Conservation (phyloP, 306 rosid species). For the Prunus mongolica region DNA sequence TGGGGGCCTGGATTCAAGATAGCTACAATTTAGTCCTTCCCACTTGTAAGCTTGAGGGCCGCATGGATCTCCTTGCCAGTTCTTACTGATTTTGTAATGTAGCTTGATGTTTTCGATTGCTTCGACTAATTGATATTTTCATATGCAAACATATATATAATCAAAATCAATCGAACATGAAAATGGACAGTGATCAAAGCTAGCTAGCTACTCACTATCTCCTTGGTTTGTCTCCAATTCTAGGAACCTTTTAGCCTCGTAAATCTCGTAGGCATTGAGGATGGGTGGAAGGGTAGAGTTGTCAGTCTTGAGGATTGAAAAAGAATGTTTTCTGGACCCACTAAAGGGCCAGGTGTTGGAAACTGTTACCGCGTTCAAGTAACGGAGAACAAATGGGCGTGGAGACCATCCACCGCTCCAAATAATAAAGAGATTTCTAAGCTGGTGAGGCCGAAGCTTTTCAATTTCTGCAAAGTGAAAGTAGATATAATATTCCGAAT, state of each 20-base stretch:
- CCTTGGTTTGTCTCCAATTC: conserved; percentile 3
- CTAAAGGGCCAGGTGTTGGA: neutral
- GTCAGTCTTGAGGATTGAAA: neutral
- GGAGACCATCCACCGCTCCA: too few relatives aligned
- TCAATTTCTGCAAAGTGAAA: conserved; percentile 25
- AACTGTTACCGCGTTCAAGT: too few relatives aligned
- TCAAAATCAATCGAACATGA: neutral
- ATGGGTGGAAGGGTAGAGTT: conserved; percentile 41
- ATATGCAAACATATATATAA: neutral
- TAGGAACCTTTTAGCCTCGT: neutral
- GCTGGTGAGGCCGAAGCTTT: too few relatives aligned
- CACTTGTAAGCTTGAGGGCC: conserved; percentile 28
- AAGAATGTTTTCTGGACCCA: neutral
- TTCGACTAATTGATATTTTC: conserved; percentile 24
- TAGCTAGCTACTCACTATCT: neutral
- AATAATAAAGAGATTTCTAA: too few relatives aligned
- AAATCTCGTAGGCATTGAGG: conserved; percentile 43
- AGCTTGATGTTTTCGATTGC: conserved; percentile 11
- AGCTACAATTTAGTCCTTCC: conserved; percentile 42
- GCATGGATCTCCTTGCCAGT: conserved; percentile 56
- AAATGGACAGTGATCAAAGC: neutral
- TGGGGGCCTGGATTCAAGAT: conserved; percentile 7
- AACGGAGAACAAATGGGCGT: too few relatives aligned
- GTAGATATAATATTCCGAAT: conserved; percentile 1
- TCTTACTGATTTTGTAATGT: neutral